These are phyloP conservation scores for Trametes cingulata DNA, from an alignment of 768 basidiomycete species.

Conservation along the genomic window DNA sequence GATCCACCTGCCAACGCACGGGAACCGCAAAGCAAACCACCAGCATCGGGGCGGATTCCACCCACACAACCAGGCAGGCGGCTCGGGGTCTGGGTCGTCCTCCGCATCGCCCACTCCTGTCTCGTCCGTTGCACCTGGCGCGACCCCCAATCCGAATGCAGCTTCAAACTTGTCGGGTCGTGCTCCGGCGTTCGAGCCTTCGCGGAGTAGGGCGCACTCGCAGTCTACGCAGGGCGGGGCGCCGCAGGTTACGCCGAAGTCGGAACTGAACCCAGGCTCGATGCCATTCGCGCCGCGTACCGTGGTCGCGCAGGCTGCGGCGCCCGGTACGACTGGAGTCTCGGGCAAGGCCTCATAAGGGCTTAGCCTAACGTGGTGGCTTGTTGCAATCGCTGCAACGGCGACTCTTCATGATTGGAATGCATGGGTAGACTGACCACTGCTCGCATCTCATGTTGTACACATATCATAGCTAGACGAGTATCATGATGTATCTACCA, in stretches of 20 bases:
- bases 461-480: not conserved
- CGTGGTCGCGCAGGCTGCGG: slow-evolving; percentile 10
- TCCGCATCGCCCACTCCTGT: slow-evolving; percentile 16
- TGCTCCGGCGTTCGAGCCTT: slow-evolving; percentile 57
- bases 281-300: slow-evolving; percentile 28
- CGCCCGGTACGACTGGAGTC: not conserved
- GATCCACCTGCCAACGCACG: slow-evolving; percentile 25
- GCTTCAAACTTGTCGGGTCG: slow-evolving; percentile 51
- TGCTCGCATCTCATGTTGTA: not conserved
- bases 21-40: slow-evolving; percentile 6
- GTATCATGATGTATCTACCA: not conserved
- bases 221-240: slow-evolving; percentile 9
- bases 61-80: slow-evolving; percentile 8
- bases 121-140: not conserved
- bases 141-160: not conserved
- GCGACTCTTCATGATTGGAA: not conserved
- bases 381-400: too few species aligned
- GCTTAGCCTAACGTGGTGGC: not conserved
- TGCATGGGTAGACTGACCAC: not conserved
- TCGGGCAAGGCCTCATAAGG: not conserved
- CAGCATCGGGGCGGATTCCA: not conserved
- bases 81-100: slow-evolving; percentile 22
- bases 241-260: slow-evolving; percentile 11
- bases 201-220: slow-evolving; percentile 12
- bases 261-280: slow-evolving; percentile 31